Evolutionary conservation across 164 flowering plant genomes (phyloP).

Genomic region (Macadamia integrifolia): DNA sequence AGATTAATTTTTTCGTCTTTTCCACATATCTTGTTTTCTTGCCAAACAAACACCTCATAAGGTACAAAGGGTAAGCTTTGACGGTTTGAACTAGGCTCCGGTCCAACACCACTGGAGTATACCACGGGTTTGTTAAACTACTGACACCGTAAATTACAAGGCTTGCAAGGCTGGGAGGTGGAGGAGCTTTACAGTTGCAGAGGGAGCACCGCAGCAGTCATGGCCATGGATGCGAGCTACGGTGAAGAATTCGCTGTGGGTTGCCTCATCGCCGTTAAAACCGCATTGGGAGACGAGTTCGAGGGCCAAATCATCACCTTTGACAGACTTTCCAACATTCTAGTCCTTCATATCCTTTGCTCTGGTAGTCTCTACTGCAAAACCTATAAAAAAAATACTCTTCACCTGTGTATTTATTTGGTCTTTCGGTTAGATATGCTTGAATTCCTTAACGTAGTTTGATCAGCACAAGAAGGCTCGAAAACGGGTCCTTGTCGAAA

Average conservation of each 20-base stretch:
- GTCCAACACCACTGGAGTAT: no score
- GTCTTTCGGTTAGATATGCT: slow-evolving; percentile 12
- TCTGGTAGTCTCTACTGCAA: neutral
- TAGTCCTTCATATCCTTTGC: slow-evolving; percentile 87
- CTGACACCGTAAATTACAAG: no score
- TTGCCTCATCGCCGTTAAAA: slow-evolving; percentile 63
- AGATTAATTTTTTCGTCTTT: no score
- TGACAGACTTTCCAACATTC: slow-evolving; percentile 74
- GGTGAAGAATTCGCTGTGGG: slow-evolving; percentile 74
- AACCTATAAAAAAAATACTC: neutral
- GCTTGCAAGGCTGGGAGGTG: no score
- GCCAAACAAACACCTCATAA: no score
- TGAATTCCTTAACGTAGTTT: slow-evolving; percentile 31
- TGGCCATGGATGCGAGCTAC: slow-evolving; percentile 10
- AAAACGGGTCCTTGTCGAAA: slow-evolving; percentile 49
- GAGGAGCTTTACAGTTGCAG: no score
- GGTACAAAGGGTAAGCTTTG: no score
- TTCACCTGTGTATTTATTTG: neutral
- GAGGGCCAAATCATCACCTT: slow-evolving; percentile 75
- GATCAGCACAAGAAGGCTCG: slow-evolving; percentile 64
- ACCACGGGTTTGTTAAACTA: no score
- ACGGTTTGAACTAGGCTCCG: no score
- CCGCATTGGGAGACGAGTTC: slow-evolving; percentile 77
- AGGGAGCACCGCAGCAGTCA: neutral
- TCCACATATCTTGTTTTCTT: no score